Evolutionary conservation across 768 basidiomycete species (phyloP), one percentile per base, ranked within the genome.

Genomic region (Gymnopilus dilepis): DNA sequence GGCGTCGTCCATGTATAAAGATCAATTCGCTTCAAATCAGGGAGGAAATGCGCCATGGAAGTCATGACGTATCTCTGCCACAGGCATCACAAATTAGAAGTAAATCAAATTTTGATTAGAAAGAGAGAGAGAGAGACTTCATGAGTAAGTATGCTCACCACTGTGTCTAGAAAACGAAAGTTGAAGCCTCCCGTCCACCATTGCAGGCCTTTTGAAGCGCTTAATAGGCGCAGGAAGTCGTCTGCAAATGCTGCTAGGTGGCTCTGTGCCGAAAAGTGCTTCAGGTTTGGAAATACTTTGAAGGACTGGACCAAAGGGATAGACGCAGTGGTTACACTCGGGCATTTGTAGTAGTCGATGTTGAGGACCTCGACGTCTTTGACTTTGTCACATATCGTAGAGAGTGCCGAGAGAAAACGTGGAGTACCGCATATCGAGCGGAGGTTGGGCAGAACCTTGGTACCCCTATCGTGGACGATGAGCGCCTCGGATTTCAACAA

Each of bases 141-240:
- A n/a, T n/a, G n/a, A 9, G 40, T 55, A 43, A 22, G 17, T 12
- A 22, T 34, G 17, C 61, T 58, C 21, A 62, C 61, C 41, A 62
- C 11, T n/a, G 17, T 22, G 7, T 37, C n/a, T 5, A 21, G 15
- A 31, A 51, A 28, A 9, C 53, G 58, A 24, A 38, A 56, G 21
- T 63, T 56, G n/a, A 59, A 63, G 3, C 62, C 62, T 19, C 58
- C 58, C 6, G 62, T 42, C 62, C 62, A 63, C 37, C 58, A 60
- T 26, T 52, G 30, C 5, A 63, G 26, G 15, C 26, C 34, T 11
- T 26, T 59, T 3, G 62, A 63, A 12, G 30, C 54, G 17, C 42
- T 5, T 9, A 57, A 33, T 1, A 63, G 26, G n/a, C 21, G 12
- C 37, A 56, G 38, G 9, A 63, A 41, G 2, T 41, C 7, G 1